These are phyloP conservation scores for Ascochyta koolunga DNA, from an alignment of 2,329 filamentous ascomycete genomes.

Conservation along the genomic window DNA sequence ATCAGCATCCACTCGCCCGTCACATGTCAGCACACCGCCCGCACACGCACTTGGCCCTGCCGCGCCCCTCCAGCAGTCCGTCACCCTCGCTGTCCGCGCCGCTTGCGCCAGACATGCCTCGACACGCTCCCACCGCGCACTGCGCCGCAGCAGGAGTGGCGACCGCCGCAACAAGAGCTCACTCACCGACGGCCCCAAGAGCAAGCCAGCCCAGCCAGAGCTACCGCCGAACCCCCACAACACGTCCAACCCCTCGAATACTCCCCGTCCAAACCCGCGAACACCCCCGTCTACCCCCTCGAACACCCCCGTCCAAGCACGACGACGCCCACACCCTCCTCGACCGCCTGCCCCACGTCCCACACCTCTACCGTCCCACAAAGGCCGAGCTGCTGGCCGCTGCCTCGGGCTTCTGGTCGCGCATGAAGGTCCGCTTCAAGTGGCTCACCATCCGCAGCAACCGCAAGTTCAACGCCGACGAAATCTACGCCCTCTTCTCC, in stretches of 20 bases:
- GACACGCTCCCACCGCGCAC: slow-evolving; percentile 25
- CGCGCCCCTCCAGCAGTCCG: slow-evolving; percentile 21
- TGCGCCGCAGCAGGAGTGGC: slow-evolving; percentile 20
- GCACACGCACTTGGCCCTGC: slow-evolving; percentile 17
- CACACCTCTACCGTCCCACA: slow-evolving; percentile 79
- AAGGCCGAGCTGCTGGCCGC: slow-evolving; percentile 93
- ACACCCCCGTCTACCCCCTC: too few relatives aligned
- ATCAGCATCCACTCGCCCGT: slow-evolving; percentile 16
- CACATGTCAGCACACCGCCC: slow-evolving; percentile 17
- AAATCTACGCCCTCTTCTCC: slow-evolving; percentile 93
- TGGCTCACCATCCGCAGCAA: slow-evolving; percentile 96
- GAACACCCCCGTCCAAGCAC: too few relatives aligned
- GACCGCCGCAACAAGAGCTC: slow-evolving; percentile 49
- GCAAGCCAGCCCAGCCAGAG: slow-evolving; percentile 35
- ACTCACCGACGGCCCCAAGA: slow-evolving; percentile 34
- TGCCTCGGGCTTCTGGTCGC: slow-evolving; percentile 90
- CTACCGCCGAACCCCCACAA: slow-evolving; percentile 38
- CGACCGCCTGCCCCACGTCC: slow-evolving; percentile 62
- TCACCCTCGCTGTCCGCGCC: slow-evolving; percentile 33
- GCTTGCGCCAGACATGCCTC: slow-evolving; percentile 42
- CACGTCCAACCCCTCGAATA: slow-evolving; percentile 27
- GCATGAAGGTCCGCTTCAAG: slow-evolving; percentile 90
- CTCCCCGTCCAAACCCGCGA: too few relatives aligned
- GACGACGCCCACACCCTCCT: slow-evolving; percentile 52
- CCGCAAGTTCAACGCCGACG: slow-evolving; percentile 92